Conservation (phyloP, 2,329 filamentous ascomycete species). For the Botrytis fragariae region DNA sequence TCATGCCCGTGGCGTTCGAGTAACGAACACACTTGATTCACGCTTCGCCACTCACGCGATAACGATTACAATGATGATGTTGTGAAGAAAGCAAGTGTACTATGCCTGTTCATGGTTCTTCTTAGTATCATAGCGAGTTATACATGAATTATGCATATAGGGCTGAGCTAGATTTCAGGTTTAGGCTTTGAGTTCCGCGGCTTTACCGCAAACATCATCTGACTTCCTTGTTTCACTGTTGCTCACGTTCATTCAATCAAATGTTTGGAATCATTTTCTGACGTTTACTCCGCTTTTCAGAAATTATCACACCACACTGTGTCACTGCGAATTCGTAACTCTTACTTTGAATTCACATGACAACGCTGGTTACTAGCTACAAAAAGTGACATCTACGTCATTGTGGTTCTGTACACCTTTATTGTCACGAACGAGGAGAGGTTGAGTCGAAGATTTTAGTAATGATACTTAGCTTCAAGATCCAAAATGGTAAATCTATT, state of each 20-base stretch:
- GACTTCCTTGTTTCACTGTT: not conserved
- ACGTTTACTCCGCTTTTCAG: not conserved
- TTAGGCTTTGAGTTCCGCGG: not conserved
- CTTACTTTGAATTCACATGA: not conserved
- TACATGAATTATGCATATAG: not conserved
- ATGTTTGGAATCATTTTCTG: not conserved
- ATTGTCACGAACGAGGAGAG: not conserved
- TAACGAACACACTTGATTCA: not conserved
- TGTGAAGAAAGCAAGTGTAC: not conserved
- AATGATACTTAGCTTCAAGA: not conserved
- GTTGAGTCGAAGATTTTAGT: not conserved
- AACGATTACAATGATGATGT: not conserved
- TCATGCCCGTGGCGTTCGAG: not conserved
- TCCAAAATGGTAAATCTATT: not conserved
- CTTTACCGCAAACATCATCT: not conserved
- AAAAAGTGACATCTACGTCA: not conserved
- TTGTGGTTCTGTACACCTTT: not conserved
- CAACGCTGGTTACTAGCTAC: not conserved
- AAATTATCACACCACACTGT: not conserved
- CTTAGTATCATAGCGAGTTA: not conserved
- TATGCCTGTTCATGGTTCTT: not conserved
- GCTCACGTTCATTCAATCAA: not conserved
- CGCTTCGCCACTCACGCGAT: not conserved
- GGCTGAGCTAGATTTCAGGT: slow-evolving; percentile 4
- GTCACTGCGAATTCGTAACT: not conserved